Evolutionary conservation across 2,329 filamentous ascomycete species (phyloP), one percentile per base, ranked within the genome.

Genomic region (Ceratocystis cubensis): DNA sequence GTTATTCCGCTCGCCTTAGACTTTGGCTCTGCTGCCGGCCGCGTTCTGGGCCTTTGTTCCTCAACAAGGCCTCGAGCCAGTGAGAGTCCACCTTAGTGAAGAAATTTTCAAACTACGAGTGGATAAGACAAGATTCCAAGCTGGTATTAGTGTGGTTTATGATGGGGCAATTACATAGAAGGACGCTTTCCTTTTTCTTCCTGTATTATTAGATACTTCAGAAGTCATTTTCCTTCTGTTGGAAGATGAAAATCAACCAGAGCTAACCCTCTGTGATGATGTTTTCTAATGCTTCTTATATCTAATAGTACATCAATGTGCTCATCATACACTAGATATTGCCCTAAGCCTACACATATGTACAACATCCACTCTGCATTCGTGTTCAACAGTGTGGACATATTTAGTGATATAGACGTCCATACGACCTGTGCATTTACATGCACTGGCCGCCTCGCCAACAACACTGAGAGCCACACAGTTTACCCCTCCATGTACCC

Each of bases 41-140:
- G 37, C 59, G 20, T n/a, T 41, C 37, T 41, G 3, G 37, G 46
- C 46, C 46, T 50, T 50, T 50, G 46, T 50, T 25, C 22, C 46
- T 50, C n/a, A 37, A 37, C 59, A 28, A 50, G 44, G 25, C 10
- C 61, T 63, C 25, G 30, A 30, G 41, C 62, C 61, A 67, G 48
- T 67, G n/a, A 65, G 45, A 67, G 20, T 41, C 62, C 28, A 57
- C 63, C 57, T 61, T 65, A n/a, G 6, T 57, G 56, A 67, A 67
- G 53, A 67, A 67, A 56, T 67, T 67, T 67, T 61, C 56, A 30
- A 65, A 15, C 53, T 20, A n/a, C 28, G 10, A 3, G 50, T 67
- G 50, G 65, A 44, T 63, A 33, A 33, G 28, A 59, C n/a, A 17
- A 30, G 30, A 59, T 33, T 20, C 61, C 30, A 46, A 41, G 33